These are phyloP conservation scores for Cucurbitaria berberidis DNA, from an alignment of 2,329 filamentous ascomycete genomes.

Conservation along the genomic window DNA sequence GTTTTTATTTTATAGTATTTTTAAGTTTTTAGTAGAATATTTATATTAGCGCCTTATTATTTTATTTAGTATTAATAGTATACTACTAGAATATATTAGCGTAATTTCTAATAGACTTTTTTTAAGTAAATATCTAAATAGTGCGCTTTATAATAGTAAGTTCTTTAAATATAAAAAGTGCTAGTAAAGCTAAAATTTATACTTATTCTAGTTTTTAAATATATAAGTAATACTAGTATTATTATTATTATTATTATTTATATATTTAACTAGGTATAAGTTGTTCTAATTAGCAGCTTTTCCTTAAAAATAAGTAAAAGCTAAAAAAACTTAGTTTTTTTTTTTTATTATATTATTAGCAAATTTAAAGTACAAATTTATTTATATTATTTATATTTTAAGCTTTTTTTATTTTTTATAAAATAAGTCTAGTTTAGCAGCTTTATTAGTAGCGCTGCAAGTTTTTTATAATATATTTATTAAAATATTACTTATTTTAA, in stretches of 20 bases:
- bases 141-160: neutral
- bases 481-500: too few species aligned
- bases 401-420: neutral
- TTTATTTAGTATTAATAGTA: neutral
- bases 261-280: neutral
- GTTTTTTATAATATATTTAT: too few species aligned
- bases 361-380: neutral
- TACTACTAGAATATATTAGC: constrained; percentile 1
- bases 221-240: neutral
- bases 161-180: neutral
- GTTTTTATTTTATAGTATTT: neutral
- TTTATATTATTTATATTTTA: neutral
- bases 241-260: constrained; percentile 1
- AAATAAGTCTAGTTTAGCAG: neutral
- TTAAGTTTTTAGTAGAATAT: neutral
- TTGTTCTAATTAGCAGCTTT: neutral
- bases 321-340: neutral
- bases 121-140: neutral
- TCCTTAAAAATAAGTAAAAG: neutral
- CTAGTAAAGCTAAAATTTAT: neutral
- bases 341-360: neutral
- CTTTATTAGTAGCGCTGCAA: neutral
- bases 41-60: neutral
- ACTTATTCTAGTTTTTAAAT: constrained; percentile 1
- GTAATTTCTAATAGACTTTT: neutral